Evolutionary conservation across 768 basidiomycete species (phyloP).

Genomic region (Hygrocybe coccinea): DNA sequence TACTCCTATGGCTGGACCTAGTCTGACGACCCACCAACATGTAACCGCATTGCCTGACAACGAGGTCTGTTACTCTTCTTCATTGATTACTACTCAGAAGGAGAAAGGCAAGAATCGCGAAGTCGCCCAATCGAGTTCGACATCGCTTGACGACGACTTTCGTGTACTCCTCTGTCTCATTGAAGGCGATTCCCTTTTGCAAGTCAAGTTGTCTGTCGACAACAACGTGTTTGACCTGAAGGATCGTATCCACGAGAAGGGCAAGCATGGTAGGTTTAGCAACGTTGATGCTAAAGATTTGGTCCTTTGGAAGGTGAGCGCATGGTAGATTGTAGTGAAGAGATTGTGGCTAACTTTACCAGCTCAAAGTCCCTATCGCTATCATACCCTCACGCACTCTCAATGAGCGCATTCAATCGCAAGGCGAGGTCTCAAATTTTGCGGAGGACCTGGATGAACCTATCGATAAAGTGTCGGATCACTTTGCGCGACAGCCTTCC

Average conservation of each 20-base stretch:
- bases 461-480: not conserved
- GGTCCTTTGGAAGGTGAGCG: slow-evolving; percentile 1
- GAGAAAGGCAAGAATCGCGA: no score
- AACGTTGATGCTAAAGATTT: not conserved
- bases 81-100: no score
- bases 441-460: not conserved
- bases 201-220: not conserved
- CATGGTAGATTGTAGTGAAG: not conserved
- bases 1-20: no score
- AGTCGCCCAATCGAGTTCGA: no score
- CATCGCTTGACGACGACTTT: not conserved
- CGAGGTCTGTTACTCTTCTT: no score
- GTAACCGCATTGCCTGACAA: no score
- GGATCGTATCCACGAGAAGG: not conserved
- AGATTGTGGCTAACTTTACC: no score
- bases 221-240: not conserved
- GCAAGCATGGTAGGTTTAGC: not conserved
- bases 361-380: not conserved
- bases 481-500: not conserved
- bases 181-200: not conserved
- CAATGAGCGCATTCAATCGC: not conserved
- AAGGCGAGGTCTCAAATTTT: not conserved
- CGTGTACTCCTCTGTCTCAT: not conserved
- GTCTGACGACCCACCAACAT: no score
- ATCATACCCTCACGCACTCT: not conserved